Evolutionary conservation across 1,284 basidiomycete species (phyloP), one percentile per base, ranked within the genome.

Genomic region (Heterobasidion parviporum): DNA sequence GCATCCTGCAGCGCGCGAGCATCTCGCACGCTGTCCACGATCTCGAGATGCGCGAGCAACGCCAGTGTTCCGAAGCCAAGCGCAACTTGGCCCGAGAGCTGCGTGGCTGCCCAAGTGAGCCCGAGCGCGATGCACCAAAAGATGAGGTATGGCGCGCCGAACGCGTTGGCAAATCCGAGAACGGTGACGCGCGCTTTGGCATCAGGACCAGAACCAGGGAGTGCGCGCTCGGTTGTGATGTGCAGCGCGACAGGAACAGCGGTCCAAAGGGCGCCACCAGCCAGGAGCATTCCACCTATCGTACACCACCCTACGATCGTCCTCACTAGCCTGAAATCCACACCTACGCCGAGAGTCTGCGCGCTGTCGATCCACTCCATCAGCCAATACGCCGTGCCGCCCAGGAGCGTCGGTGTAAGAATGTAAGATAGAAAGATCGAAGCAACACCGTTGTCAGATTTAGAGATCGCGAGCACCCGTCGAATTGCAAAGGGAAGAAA

Each of bases 101-200:
- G 92, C 9, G 80, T 83, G 6, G 84, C 74, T 35, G 85, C 69
- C 70, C 87, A 94, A 9, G 87, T 72, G 26, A 89, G 56, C 12
- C 78, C 74, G 52, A 95, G 81, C 45, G 78, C 71, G 33, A 89
- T 76, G 16, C 80, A 76, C 76, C 88, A 84, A 65, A 97, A 89
- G 49, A 98, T 73, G 54, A 95, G 71, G 68, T 94, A 97, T 0
- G 88, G 84, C 16, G 93, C 85, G 3, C 94, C 97, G 62, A 88
- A 92, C 0, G 89, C 83, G 68, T 99, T 98, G 0, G 90, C 89
- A 65, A 90, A 97, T 0, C 96, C 94, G 1, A 94, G 72, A 0
- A 98, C 80, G 16, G 79, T 80, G 52, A 94, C 80, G 63, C 81
- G 73, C 10, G 67, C 67, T 55, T 72, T 77, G 53, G 57, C 64